Base-by-base conservation (phyloP, 225 moss, liverwort and hornwort genomes). In the Polytrichum formosum region DNA sequence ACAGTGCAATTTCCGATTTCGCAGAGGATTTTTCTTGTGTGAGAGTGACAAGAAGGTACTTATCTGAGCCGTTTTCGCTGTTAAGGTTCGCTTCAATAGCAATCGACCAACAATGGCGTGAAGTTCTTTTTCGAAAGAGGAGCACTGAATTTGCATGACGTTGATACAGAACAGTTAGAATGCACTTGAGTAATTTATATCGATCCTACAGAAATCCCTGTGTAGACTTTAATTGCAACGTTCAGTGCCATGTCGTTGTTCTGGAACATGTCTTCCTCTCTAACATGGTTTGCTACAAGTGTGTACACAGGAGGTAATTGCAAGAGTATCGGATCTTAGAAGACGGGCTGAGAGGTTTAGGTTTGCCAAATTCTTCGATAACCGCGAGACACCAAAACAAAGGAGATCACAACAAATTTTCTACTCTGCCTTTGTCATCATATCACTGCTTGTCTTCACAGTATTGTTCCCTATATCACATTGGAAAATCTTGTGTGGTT, bases 401-500 rank as follows among this genome's bases (percentile, higher is more conserved):
- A 20, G 29, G 21, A 63, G 56, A 17, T 46, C 46, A 26, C 72
- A 69, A 5, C 53, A 23, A 17, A 20, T 79, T 25, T 56, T 17
- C 76, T 79, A 83, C 13, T 4, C 58, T 13, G 18, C n/a, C 20
- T 61, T 71, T 60, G 76, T 76, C 28, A 76, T 29, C 46, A 6
- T 55, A 37, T 76, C 70, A 35, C 79, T 79, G 7, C 2, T 71
- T 25, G 4, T 61, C 16, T 76, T 83, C 46, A 70, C 83, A 58
- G 83, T 79, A 59, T 72, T 82, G 46, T 83, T 79, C 69, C 75
- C 73, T 30, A 63, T 73, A 31, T 82, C 83, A 28, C 76, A 73
- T 61, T 75, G 78, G 21, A 69, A 75, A 31, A 71, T 83, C 64
- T 29, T 79, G 64, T 83, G 83, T 60, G 28, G 9, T n/a, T 2